These are phyloP conservation scores for Clonostachys rosea DNA, from an alignment of 2,329 filamentous ascomycete species.

Conservation along the genomic window DNA sequence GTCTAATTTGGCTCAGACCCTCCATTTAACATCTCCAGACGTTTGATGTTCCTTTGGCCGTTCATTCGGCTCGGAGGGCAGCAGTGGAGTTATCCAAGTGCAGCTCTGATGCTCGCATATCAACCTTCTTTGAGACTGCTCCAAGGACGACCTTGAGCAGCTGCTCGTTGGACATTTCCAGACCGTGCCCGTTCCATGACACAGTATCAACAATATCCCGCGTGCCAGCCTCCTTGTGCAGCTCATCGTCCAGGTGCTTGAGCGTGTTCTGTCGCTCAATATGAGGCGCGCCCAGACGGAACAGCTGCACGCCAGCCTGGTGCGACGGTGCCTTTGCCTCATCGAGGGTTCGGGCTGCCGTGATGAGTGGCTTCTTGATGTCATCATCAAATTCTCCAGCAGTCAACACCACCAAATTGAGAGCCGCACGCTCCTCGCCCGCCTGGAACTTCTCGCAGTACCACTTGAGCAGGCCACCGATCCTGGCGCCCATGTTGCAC, in stretches of 20 bases:
- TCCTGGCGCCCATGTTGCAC: slow-evolving; percentile 71
- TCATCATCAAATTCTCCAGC: slow-evolving; percentile 82
- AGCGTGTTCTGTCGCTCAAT: slow-evolving; percentile 58
- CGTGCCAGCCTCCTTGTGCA: slow-evolving; percentile 46
- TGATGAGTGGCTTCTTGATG: slow-evolving; percentile 64
- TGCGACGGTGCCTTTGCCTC: slow-evolving; percentile 63
- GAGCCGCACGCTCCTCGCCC: slow-evolving; percentile 56
- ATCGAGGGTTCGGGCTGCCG: slow-evolving; percentile 67
- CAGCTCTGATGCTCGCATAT: slow-evolving; percentile 5
- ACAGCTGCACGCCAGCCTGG: slow-evolving; percentile 93
- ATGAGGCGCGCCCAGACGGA: slow-evolving; percentile 79
- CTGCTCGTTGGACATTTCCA: slow-evolving; percentile 56
- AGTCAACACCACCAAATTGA: slow-evolving; percentile 92
- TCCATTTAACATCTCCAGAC: no score
- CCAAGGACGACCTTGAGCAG: slow-evolving; percentile 83
- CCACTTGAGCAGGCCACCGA: slow-evolving; percentile 66
- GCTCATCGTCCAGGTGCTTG: slow-evolving; percentile 67
- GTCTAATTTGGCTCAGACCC: no score
- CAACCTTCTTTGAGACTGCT: slow-evolving; percentile 53
- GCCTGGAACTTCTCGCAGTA: slow-evolving; percentile 52
- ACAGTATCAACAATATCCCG: slow-evolving; percentile 93
- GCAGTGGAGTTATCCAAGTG: no score
- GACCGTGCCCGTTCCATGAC: slow-evolving; percentile 56
- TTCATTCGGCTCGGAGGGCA: no score
- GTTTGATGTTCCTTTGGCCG: no score